Conservation (phyloP, 2,329 filamentous ascomycete species). For the Sporothrix protearum region DNA sequence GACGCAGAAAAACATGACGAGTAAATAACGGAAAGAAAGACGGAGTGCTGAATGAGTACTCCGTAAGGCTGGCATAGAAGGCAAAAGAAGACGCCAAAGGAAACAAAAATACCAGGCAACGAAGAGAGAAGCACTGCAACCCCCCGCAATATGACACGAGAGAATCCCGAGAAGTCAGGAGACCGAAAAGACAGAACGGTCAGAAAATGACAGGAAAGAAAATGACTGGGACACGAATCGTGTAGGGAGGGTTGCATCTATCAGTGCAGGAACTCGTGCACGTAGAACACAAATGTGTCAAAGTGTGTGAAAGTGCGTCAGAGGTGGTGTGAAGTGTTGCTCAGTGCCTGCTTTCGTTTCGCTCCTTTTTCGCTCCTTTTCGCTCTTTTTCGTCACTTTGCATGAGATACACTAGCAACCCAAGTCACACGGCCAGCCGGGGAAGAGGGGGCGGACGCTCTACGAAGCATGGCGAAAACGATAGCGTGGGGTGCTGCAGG, state of each 20-base stretch:
- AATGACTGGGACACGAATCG: background rate
- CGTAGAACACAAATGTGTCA: background rate
- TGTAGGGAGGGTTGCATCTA: constrained; percentile 11
- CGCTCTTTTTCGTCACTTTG: background rate
- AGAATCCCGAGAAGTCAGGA: constrained; percentile 16
- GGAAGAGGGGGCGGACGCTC: constrained; percentile 6
- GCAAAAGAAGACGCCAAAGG: background rate
- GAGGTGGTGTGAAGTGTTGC: background rate
- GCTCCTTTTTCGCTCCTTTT: background rate
- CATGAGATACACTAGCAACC: background rate
- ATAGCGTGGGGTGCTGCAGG: constrained; percentile 17
- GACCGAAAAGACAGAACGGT: background rate
- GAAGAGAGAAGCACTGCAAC: background rate
- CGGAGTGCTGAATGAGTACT: background rate
- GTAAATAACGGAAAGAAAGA: background rate
- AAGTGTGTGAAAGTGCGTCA: background rate
- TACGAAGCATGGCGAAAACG: background rate
- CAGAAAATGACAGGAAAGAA: background rate
- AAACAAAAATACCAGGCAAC: background rate
- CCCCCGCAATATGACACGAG: constrained; percentile 18
- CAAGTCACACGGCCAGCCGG: constrained; percentile 19
- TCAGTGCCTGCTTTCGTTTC: background rate
- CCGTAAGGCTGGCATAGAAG: background rate
- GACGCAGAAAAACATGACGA: background rate
- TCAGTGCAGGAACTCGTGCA: constrained; percentile 13